These are phyloP conservation scores for Leccinum boreale DNA, from an alignment of 768 basidiomycete species.

Conservation along the genomic window DNA sequence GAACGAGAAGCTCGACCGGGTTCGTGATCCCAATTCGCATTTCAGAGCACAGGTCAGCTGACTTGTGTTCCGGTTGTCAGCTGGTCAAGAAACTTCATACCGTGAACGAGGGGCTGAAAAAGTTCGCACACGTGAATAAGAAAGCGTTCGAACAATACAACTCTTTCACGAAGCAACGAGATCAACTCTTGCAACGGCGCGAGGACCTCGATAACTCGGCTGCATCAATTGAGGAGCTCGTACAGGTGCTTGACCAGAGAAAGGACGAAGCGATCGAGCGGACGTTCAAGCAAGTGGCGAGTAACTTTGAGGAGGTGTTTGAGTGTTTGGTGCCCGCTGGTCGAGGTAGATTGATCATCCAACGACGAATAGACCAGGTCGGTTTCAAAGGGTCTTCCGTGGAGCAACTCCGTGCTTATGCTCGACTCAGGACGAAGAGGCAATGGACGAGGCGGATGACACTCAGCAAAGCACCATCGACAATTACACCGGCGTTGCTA, in stretches of 20 bases:
- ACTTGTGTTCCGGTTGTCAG: conserved; percentile 38
- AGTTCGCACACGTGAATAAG: conserved; percentile 98
- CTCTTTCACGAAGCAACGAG: conserved; percentile 96
- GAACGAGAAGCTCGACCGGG: conserved; percentile 82
- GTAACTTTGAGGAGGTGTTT: conserved; percentile 96
- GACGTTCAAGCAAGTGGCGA: conserved; percentile 97
- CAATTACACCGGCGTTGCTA: conserved; percentile 95
- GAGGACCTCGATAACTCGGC: conserved; percentile 92
- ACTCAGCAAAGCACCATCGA: conserved; percentile 77
- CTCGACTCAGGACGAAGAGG: conserved; percentile 53
- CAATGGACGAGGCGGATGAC: conserved; percentile 69
- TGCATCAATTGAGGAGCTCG: conserved; percentile 85
- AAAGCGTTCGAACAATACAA: conserved; percentile 99
- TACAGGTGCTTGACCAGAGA: conserved; percentile 89
- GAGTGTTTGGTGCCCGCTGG: conserved; percentile 95
- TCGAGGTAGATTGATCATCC: conserved; percentile 87
- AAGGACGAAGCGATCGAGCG: conserved; percentile 99
- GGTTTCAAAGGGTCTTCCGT: neutral
- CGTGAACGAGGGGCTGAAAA: conserved; percentile 91
- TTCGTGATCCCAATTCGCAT: conserved; percentile 34
- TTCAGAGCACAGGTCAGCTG: neutral
- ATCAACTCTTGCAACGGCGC: conserved; percentile 80
- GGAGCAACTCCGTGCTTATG: neutral
- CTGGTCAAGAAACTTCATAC: conserved; percentile 90
- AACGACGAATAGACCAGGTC: conserved; percentile 84